Evolutionary conservation across 1,284 basidiomycete genomes (phyloP).

Genomic region (Tylopilus orsonianus): DNA sequence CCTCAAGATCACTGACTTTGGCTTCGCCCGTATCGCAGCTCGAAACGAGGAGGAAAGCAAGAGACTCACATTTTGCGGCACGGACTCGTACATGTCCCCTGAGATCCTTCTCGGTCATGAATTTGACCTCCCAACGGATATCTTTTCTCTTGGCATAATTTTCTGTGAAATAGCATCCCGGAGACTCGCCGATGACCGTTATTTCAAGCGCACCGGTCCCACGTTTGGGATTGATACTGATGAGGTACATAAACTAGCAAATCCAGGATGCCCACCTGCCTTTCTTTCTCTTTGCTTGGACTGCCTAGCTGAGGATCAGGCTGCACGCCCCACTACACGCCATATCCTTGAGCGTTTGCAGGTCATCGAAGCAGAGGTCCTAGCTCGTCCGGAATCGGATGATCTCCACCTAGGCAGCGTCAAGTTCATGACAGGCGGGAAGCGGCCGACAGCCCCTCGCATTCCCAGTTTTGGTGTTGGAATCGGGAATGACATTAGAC

Average conservation of each 20-base stretch:
- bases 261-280: conserved; percentile 74
- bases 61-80: conserved; percentile 94
- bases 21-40: conserved; percentile 91
- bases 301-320: conserved; percentile 73
- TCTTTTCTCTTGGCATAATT: conserved; percentile 94
- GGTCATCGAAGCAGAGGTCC: conserved; percentile 78
- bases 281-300: conserved; percentile 80
- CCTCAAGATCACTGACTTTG: conserved; percentile 96
- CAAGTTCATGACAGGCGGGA: conserved; percentile 69
- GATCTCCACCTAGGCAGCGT: conserved; percentile 85
- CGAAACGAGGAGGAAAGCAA: conserved; percentile 89
- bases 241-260: conserved; percentile 73
- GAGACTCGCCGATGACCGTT: conserved; percentile 78
- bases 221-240: conserved; percentile 74
- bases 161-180: conserved; percentile 89
- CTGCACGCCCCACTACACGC: conserved; percentile 73
- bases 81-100: conserved; percentile 92
- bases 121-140: conserved; percentile 91
- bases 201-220: conserved; percentile 80
- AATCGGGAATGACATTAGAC: conserved; percentile 57
- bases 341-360: conserved; percentile 74
- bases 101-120: conserved; percentile 91
- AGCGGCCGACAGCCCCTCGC: conserved; percentile 62
- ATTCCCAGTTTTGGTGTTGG: conserved; percentile 87
- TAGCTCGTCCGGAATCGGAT: conserved; percentile 64